These are phyloP conservation scores for Chaetomium tenue DNA, from an alignment of 495 filamentous ascomycete species.

Conservation along the genomic window DNA sequence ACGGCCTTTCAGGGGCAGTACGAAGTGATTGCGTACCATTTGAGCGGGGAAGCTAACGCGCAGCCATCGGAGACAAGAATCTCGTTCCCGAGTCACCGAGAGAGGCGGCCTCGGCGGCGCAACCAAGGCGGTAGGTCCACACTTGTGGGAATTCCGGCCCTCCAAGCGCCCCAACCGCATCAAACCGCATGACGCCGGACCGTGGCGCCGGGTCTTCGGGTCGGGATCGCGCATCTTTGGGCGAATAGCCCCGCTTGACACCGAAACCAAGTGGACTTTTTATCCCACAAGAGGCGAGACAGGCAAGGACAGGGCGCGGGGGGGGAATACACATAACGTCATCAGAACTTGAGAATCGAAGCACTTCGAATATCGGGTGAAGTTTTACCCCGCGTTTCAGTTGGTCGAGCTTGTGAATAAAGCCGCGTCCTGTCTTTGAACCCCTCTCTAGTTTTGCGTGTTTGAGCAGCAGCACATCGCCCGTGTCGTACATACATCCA, in stretches of 20 bases:
- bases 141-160: not conserved
- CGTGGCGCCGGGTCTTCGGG: constrained; percentile 4
- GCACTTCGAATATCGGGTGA: constrained; percentile 7
- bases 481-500: not conserved
- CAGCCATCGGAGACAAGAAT: not conserved
- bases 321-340: constrained; percentile 14
- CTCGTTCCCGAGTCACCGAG: not conserved
- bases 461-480: not conserved
- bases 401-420: not conserved
- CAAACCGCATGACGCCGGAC: not conserved
- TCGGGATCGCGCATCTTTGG: not conserved
- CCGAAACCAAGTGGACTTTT: not conserved
- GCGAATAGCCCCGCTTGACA: constrained; percentile 1
- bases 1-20: not conserved
- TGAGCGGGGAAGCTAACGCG: not conserved
- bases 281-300: not conserved
- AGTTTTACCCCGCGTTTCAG: not conserved
- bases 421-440: not conserved
- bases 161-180: constrained; percentile 8
- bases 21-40: constrained; percentile 8
- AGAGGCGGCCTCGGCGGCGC: not conserved
- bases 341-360: constrained; percentile 13
- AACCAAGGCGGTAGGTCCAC: not conserved
- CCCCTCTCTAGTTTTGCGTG: not conserved
- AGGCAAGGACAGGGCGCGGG: too few species aligned